A percentile compares a stretch with the other conserved stretches of the same genome.
Conservation (phyloP, 164 flowering plant genomes). For the Magnolia changhungtana region DNA sequence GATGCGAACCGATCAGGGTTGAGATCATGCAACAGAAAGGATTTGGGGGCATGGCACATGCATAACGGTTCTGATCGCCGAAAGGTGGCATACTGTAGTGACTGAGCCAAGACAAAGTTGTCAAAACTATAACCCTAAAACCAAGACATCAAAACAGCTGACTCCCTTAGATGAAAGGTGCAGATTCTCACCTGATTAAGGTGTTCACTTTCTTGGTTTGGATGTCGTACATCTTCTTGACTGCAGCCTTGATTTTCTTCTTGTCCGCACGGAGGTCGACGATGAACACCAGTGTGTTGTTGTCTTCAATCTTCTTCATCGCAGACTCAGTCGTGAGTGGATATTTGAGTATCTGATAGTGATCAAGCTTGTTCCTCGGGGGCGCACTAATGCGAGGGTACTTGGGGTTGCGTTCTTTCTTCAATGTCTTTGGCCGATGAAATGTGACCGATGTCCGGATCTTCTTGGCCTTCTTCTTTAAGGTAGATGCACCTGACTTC, state of each 20-base stretch:
- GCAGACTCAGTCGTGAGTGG: constrained; percentile 41
- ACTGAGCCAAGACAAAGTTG: background rate
- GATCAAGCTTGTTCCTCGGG: constrained; percentile 27
- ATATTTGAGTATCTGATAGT: constrained; percentile 27
- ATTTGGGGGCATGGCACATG: too few relatives aligned
- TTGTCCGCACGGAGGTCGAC: constrained; percentile 36
- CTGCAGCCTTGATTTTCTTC: constrained; percentile 35
- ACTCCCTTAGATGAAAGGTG: background rate
- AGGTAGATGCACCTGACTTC: constrained; percentile 20
- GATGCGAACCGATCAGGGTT: too few relatives aligned
- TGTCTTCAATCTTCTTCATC: constrained; percentile 41
- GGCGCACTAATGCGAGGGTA: constrained; percentile 28
- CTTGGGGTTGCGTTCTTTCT: constrained; percentile 20
- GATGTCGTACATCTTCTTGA: constrained; percentile 36
- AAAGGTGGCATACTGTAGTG: background rate
- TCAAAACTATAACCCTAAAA: too few relatives aligned
- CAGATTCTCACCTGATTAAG: constrained; percentile 29
- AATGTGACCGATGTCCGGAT: constrained; percentile 18
- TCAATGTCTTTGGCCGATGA: constrained; percentile 21
- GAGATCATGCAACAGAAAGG: too few relatives aligned
- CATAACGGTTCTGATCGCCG: background rate
- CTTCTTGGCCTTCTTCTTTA: constrained; percentile 22
- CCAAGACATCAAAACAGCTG: background rate
- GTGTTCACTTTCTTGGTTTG: constrained; percentile 40
- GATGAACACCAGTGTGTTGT: constrained; percentile 39